These are phyloP conservation scores for Candida ponderosae DNA, from an alignment of 805 yeast species.

Conservation along the genomic window DNA sequence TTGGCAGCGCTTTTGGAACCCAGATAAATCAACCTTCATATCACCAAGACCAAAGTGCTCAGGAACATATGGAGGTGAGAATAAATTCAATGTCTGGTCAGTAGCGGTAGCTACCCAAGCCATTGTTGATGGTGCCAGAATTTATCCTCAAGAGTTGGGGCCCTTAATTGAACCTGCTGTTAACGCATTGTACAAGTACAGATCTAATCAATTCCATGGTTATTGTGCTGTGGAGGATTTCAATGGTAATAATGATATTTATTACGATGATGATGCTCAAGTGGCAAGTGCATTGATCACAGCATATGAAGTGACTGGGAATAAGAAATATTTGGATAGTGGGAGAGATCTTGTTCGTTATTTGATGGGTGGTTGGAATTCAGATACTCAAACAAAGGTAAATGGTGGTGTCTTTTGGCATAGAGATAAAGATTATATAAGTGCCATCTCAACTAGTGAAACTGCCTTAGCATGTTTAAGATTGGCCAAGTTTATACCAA, in stretches of 20 bases:
- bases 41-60: constrained; percentile 20
- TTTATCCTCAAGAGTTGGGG: constrained; percentile 39
- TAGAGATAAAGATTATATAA: constrained; percentile 46
- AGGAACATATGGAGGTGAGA: constrained; percentile 44
- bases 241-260: constrained; percentile 54
- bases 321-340: constrained; percentile 41
- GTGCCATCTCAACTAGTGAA: constrained; percentile 63
- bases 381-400: constrained; percentile 16
- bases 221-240: constrained; percentile 59
- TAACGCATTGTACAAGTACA: constrained; percentile 40
- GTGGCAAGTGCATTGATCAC: constrained; percentile 56
- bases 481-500: constrained; percentile 44
- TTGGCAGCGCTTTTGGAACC: constrained; percentile 19
- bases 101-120: constrained; percentile 61
- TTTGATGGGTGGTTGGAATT: constrained; percentile 58
- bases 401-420: constrained; percentile 70
- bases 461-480: constrained; percentile 55
- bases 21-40: constrained; percentile 13
- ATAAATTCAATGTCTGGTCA: constrained; percentile 60
- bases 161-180: constrained; percentile 49
- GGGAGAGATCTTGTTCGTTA: constrained; percentile 54
- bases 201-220: constrained; percentile 42
- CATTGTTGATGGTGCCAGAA: constrained; percentile 51
- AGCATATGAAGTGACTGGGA: constrained; percentile 61
- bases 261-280: constrained; percentile 73